These are phyloP conservation scores for Antitrichia curtipendula DNA, from an alignment of 225 moss, liverwort and hornwort species.

Conservation along the genomic window DNA sequence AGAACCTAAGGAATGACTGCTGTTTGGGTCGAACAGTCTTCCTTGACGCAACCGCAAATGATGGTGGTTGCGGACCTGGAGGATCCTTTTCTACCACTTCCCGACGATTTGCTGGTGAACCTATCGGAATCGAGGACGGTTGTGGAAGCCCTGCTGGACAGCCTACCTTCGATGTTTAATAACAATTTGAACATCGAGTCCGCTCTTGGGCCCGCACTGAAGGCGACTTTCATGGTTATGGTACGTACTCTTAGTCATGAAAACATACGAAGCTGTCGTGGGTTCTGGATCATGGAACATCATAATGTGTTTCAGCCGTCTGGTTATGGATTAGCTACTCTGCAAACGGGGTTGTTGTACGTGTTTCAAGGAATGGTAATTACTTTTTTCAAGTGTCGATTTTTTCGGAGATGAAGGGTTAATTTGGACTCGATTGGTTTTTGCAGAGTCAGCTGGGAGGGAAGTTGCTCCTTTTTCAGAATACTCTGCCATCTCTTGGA, in stretches of 20 bases:
- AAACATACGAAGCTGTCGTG: not conserved
- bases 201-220: constrained; percentile 89
- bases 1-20: not conserved
- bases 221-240: constrained; percentile 86
- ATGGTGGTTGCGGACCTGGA: constrained; percentile 99
- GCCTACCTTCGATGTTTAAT: constrained; percentile 83
- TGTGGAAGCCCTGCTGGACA: constrained; percentile 85
- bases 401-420: not conserved
- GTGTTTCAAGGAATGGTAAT: not conserved
- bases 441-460: constrained; percentile 96
- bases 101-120: constrained; percentile 95
- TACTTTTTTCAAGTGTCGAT: not conserved
- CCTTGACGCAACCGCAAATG: constrained; percentile 99
- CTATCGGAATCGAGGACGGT: constrained; percentile 85
- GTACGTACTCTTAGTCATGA: constrained; percentile 14
- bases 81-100: constrained; percentile 93
- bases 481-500: constrained; percentile 85
- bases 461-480: constrained; percentile 87
- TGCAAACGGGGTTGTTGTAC: not conserved
- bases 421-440: not conserved
- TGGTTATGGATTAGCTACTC: not conserved
- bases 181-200: constrained; percentile 85
- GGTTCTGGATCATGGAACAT: not conserved
- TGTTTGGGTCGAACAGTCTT: constrained; percentile 45
- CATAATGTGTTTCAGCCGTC: not conserved